These are phyloP conservation scores for Trichoderma sp. DNA, from an alignment of 2,329 filamentous ascomycete genomes.

Conservation along the genomic window DNA sequence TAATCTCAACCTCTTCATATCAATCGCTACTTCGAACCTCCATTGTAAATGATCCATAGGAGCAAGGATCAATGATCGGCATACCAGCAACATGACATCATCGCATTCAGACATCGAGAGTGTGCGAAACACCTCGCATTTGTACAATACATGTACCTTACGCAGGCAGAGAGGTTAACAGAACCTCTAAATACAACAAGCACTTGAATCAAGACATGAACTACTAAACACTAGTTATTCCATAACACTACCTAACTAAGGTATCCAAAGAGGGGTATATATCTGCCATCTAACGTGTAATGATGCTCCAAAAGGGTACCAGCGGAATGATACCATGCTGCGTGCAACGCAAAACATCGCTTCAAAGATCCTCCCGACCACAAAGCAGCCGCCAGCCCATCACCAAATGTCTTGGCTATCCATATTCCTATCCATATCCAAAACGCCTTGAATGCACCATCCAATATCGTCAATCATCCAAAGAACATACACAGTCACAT, in stretches of 20 bases:
- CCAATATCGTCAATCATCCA: not conserved
- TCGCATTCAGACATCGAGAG: not conserved
- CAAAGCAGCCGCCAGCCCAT: not conserved
- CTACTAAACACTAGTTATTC: not conserved
- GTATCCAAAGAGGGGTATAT: conserved; percentile 6
- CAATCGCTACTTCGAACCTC: not conserved
- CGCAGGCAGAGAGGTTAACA: not conserved
- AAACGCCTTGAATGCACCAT: conserved; percentile 12
- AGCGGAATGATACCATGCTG: not conserved
- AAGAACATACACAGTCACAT: conserved; percentile 39
- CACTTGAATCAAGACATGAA: not conserved
- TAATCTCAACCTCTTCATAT: not conserved
- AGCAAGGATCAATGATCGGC: no score
- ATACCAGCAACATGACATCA: not conserved
- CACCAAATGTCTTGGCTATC: not conserved
- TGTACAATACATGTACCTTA: not conserved
- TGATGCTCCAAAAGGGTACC: not conserved
- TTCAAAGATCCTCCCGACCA: conserved; percentile 1
- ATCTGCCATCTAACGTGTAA: not conserved
- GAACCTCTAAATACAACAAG: not conserved
- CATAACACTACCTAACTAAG: not conserved
- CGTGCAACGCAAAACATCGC: not conserved
- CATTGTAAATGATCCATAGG: not conserved
- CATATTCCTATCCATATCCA: not conserved
- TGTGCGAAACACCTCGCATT: not conserved